Evolutionary conservation across 2,329 filamentous ascomycete species (phyloP).

Genomic region (Aspergillus sp.): DNA sequence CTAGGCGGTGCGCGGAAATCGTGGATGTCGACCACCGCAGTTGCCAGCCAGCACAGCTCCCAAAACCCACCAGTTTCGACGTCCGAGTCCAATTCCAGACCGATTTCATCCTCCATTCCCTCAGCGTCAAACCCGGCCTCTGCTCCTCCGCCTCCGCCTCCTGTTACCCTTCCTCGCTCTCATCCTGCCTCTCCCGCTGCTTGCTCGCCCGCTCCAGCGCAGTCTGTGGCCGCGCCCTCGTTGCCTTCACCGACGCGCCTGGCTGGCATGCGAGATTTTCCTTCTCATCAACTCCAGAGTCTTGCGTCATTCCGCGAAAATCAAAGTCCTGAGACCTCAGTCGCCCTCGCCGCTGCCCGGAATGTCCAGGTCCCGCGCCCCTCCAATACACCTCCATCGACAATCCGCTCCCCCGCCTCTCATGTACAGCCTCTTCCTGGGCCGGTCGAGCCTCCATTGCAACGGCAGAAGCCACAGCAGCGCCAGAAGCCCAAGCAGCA

Average conservation of each 20-base stretch:
- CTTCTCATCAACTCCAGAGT: slow-evolving; percentile 9
- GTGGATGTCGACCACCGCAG: slow-evolving; percentile 36
- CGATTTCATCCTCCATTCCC: neutral
- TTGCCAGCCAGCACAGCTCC: neutral
- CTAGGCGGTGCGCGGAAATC: slow-evolving; percentile 37
- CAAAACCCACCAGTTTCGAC: neutral
- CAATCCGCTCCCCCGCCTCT: slow-evolving; percentile 2
- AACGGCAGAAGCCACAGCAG: slow-evolving; percentile 16
- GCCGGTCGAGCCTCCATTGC: neutral
- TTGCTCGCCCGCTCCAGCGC: neutral
- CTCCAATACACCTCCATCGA: neutral
- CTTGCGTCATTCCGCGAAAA: slow-evolving; percentile 1
- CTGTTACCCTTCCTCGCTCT: slow-evolving; percentile 1
- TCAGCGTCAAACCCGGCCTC: neutral
- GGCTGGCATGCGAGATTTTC: slow-evolving; percentile 17
- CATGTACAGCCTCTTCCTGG: neutral
- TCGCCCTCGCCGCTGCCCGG: neutral
- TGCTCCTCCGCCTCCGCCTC: neutral
- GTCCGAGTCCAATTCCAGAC: neutral
- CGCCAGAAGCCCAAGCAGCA: slow-evolving; percentile 6
- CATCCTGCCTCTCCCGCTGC: neutral
- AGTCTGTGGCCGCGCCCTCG: neutral
- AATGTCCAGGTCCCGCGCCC: slow-evolving; percentile 9
- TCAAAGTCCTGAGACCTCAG: neutral
- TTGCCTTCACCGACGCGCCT: slow-evolving; percentile 1